phyloP scores from a whole-genome alignment of 495 filamentous ascomycete genomes.

The Hyphodiscus hymeniophilus region DNA sequence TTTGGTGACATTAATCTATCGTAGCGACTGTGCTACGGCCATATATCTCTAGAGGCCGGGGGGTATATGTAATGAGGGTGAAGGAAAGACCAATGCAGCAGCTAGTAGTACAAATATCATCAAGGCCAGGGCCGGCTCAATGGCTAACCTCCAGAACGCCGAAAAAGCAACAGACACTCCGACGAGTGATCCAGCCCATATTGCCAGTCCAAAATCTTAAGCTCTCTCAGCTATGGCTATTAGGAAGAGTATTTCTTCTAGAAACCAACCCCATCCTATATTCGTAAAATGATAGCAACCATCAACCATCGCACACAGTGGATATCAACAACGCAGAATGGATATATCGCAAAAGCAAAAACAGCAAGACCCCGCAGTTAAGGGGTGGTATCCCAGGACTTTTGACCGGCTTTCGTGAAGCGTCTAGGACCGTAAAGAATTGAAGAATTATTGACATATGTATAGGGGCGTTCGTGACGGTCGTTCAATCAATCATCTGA shows the following conservation, averaged over 20 bases:
- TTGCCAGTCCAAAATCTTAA: neutral
- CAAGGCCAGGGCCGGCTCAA: neutral
- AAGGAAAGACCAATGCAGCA: conserved; percentile 1
- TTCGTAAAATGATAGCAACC: neutral
- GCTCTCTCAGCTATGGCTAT: conserved; percentile 10
- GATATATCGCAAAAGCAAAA: conserved; percentile 21
- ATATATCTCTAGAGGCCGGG: neutral
- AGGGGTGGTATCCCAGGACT: neutral
- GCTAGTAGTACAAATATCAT: conserved; percentile 11
- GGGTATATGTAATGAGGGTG: conserved; percentile 15
- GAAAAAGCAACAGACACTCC: conserved; percentile 3
- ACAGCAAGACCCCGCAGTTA: neutral
- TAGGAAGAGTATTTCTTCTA: conserved; percentile 11
- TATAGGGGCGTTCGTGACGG: neutral
- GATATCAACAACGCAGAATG: conserved; percentile 15
- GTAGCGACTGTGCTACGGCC: conserved; percentile 16
- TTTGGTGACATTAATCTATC: conserved; percentile 12
- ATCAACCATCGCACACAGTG: neutral
- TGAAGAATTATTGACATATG: conserved; percentile 2
- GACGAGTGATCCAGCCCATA: conserved; percentile 3
- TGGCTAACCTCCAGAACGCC: neutral
- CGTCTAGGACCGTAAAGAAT: conserved; percentile 4
- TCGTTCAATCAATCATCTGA: conserved; percentile 18
- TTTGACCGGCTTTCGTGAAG: conserved; percentile 8
- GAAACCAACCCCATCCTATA: neutral